Percentiles rank a stretch among this genome's conserved stretches.
Conservation (phyloP, 176 grass and related monocot species). For the Lolium multiflorum region DNA sequence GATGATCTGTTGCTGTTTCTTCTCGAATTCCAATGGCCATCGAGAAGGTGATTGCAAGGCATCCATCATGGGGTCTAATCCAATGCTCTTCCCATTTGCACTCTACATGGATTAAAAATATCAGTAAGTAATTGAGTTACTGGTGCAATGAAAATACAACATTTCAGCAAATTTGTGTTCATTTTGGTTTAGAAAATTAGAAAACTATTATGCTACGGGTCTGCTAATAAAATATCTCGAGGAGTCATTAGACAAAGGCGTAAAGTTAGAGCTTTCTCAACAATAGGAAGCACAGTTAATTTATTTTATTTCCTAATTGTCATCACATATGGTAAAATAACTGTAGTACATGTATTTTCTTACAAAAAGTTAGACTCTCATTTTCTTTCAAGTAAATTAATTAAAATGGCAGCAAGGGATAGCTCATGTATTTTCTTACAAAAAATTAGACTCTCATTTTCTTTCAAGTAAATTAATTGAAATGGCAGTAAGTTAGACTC, state of each 20-base stretch:
- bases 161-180: background rate
- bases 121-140: background rate
- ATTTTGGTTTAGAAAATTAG: background rate
- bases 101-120: conserved; percentile 39
- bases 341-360: background rate
- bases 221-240: background rate
- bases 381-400: background rate
- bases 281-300: background rate
- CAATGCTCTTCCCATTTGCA: conserved; percentile 66
- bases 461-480: background rate
- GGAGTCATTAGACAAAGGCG: background rate
- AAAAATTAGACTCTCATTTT: background rate
- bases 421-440: background rate
- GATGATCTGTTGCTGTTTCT: conserved; percentile 83
- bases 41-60: conserved; percentile 64
- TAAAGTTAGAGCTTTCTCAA: background rate
- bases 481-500: background rate
- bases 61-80: conserved; percentile 38
- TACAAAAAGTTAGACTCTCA: background rate
- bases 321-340: background rate
- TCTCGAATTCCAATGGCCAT: conserved; percentile 84
- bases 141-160: background rate
- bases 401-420: background rate
- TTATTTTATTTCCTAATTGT: background rate
- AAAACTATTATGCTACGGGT: background rate